phyloP scores from a whole-genome alignment of 1,284 basidiomycete species.

The Cryptococcus wingfieldii region DNA sequence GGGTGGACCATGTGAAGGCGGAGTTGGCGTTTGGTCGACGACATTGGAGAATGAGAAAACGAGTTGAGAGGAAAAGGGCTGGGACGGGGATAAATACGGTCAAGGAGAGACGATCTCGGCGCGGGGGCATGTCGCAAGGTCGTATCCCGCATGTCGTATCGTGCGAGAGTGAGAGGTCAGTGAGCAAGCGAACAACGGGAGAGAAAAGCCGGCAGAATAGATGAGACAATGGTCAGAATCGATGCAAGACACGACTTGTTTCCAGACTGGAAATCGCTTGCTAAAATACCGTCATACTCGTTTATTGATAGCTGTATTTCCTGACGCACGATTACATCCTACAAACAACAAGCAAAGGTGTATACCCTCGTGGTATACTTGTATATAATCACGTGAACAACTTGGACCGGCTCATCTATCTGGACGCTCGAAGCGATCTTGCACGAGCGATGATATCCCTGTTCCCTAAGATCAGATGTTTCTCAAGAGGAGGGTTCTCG shows the following conservation, averaged over 20 bases:
- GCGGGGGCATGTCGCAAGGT: too few species aligned
- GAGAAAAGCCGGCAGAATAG: too few species aligned
- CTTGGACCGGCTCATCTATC: background rate
- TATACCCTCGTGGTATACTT: too few species aligned
- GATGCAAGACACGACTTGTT: background rate
- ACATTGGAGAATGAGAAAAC: background rate
- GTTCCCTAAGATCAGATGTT: slow-evolving; percentile 21
- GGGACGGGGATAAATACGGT: background rate
- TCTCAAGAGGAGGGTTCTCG: slow-evolving; percentile 24
- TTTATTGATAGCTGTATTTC: too few species aligned
- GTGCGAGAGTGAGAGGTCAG: background rate
- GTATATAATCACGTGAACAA: too few species aligned
- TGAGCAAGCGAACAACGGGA: background rate
- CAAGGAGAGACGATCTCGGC: too few species aligned
- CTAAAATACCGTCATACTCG: too few species aligned
- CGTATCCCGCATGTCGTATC: too few species aligned
- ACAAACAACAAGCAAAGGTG: background rate
- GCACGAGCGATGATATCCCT: slow-evolving; percentile 27
- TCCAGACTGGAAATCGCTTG: too few species aligned
- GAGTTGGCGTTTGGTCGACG: background rate
- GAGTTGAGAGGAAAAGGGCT: background rate
- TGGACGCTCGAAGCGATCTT: slow-evolving; percentile 16
- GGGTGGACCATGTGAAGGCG: slow-evolving; percentile 54
- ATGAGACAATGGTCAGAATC: background rate
- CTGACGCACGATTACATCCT: too few species aligned